Conservation (phyloP, 78 protist genomes). For the Dictyostelium intermedium region DNA sequence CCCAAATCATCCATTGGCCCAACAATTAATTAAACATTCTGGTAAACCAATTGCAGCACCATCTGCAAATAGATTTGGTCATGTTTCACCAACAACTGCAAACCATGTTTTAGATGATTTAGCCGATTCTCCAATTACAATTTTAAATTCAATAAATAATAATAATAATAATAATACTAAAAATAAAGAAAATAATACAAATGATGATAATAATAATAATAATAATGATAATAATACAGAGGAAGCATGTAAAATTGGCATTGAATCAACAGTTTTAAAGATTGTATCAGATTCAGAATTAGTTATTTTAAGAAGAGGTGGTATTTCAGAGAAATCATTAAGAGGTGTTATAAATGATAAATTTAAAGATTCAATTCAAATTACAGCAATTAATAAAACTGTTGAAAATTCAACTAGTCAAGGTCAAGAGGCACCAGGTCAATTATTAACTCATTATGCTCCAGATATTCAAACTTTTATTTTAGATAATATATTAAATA, state of each 20-base stretch:
- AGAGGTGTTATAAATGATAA: neutral
- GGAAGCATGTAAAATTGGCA: conserved; percentile 42
- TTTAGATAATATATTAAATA: neutral
- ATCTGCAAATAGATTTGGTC: conserved; percentile 73
- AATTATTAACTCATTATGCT: conserved; percentile 70
- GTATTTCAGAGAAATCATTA: conserved; percentile 33
- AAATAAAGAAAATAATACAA: too few relatives aligned
- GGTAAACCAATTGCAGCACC: conserved; percentile 77
- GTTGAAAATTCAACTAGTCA: conserved; percentile 31
- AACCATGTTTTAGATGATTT: conserved; percentile 72
- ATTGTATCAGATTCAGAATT: conserved; percentile 16
- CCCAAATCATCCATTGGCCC: conserved; percentile 84
- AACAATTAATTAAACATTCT: conserved; percentile 7
- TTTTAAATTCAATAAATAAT: neutral
- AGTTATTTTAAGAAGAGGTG: conserved; percentile 60
- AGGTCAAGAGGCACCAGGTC: conserved; percentile 81
- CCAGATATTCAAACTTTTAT: conserved; percentile 76
- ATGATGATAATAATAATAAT: too few relatives aligned
- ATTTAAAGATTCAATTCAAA: neutral
- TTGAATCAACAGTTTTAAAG: conserved; percentile 69
- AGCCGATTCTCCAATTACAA: conserved; percentile 52
- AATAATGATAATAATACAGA: neutral
- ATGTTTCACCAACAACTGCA: conserved; percentile 60
- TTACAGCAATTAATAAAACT: conserved; percentile 28
- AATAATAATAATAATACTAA: neutral